phyloP scores from a whole-genome alignment of 805 yeast genomes.

The Candida maltosa region DNA sequence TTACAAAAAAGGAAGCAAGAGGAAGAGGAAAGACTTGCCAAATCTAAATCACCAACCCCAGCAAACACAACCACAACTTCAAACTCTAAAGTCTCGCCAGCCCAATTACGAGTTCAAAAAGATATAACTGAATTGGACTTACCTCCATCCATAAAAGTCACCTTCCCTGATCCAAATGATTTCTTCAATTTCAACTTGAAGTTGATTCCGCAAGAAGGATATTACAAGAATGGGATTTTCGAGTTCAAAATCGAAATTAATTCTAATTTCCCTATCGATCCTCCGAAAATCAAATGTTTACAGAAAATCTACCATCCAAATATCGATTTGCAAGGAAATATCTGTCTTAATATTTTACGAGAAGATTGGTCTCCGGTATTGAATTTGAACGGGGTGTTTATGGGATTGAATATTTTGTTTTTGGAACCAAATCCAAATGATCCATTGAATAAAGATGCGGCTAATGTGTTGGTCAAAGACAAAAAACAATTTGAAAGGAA shows the following conservation, averaged over 20 bases:
- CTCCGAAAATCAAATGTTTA: slow-evolving; percentile 77
- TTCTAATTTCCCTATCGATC: slow-evolving; percentile 83
- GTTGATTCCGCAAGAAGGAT: slow-evolving; percentile 70
- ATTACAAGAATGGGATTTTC: slow-evolving; percentile 68
- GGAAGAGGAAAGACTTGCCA: slow-evolving; percentile 32
- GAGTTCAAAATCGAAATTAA: slow-evolving; percentile 62
- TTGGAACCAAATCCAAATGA: slow-evolving; percentile 90
- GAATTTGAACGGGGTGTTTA: slow-evolving; percentile 72
- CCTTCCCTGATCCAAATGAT: slow-evolving; percentile 50
- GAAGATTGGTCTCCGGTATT: slow-evolving; percentile 97
- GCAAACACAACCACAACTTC: slow-evolving; percentile 5
- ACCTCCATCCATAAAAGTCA: slow-evolving; percentile 53
- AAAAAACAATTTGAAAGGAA: slow-evolving; percentile 46
- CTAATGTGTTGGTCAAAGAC: slow-evolving; percentile 45
- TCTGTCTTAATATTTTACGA: slow-evolving; percentile 84
- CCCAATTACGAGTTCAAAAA: slow-evolving; percentile 73
- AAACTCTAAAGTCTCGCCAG: slow-evolving; percentile 41
- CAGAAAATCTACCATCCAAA: slow-evolving; percentile 89
- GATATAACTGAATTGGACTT: slow-evolving; percentile 68
- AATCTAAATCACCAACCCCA: slow-evolving; percentile 4
- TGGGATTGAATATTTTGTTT: slow-evolving; percentile 82
- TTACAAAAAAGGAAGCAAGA: slow-evolving; percentile 56
- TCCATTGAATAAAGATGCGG: slow-evolving; percentile 91
- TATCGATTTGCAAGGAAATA: slow-evolving; percentile 85
- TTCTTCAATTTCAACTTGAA: slow-evolving; percentile 59